Evolutionary conservation across 1,284 basidiomycete genomes (phyloP), one percentile per base, ranked within the genome.

Genomic region (Pterulicium gracile): DNA sequence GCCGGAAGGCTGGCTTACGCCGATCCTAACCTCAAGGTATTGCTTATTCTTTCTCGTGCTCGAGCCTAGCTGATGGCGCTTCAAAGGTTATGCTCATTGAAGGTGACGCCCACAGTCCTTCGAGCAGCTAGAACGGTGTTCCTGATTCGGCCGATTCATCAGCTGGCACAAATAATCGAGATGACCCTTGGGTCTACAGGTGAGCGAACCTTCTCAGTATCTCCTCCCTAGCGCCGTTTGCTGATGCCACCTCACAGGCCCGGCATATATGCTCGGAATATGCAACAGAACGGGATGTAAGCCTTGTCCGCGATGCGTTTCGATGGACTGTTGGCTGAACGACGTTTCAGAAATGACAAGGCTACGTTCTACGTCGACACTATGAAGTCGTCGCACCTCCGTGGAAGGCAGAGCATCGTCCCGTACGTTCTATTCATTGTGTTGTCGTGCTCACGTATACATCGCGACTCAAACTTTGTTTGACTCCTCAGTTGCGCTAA

Each of bases 131-230:
- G 14, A 13, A 19, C 2, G 19, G 39, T 34, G 15, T 45, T 40
- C 17, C 15, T 40, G 23, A 35, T 39, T 23, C 44, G 20, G 1
- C 21, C 45, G 24, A 10, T 23, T 19, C 32, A 27, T 15, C 34
- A 80, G 79, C 70, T 45, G 79, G 80, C 51, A 75, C 75, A 20
- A 83, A 82, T 65, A 82, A 83, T 62, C 67, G 79, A 21, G 81
- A 83, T 53, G 81, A 83, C 53, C 80, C 81, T 40, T 82, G 79
- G 80, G 81, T 84, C 43, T 82, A 81, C 56, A 67, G 73, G 70
- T 69, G 49, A 45, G 54, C 49, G 12, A 7, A 18, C 21, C 32
- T 17, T 24, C 14, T 19, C 3, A 18, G 19, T 23, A 4, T 18
- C 40, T 24, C 4, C 3, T 22, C 23, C n/a, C 41, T 10, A 10